phyloP scores from a whole-genome alignment of 306 rosid genomes.

The Cyamopsis tetragonoloba region DNA sequence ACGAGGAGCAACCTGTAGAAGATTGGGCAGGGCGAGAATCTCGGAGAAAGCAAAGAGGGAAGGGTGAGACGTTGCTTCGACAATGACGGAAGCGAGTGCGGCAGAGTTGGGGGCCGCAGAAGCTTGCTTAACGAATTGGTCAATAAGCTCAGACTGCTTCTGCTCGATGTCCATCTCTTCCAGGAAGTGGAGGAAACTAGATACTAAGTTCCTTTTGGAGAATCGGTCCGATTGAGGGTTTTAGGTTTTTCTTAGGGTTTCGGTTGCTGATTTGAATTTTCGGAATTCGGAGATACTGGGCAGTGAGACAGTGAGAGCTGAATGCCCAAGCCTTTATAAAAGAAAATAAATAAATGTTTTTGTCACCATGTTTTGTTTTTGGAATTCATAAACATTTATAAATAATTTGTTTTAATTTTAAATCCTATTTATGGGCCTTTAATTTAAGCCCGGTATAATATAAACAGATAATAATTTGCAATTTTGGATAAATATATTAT shows the following conservation, averaged over 20 bases:
- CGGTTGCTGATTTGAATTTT: not conserved
- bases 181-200: conserved; percentile 11
- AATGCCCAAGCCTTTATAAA: too few species aligned
- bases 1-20: conserved; percentile 51
- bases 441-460: too few species aligned
- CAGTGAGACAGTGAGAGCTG: too few species aligned
- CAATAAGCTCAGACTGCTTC: conserved; percentile 78
- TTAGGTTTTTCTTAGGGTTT: conserved; percentile 16
- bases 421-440: too few species aligned
- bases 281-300: not conserved
- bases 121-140: conserved; percentile 73
- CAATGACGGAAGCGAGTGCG: conserved; percentile 47
- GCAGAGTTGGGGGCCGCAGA: conserved; percentile 47
- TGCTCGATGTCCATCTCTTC: conserved; percentile 73
- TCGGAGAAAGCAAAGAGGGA: conserved; percentile 89
- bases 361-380: too few species aligned
- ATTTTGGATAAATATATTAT: too few species aligned
- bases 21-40: conserved; percentile 70
- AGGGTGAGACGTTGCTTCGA: conserved; percentile 81
- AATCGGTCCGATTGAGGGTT: conserved; percentile 5
- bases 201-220: not conserved
- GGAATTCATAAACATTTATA: too few species aligned
- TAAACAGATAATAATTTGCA: too few species aligned
- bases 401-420: too few species aligned
- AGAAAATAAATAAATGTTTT: too few species aligned